Conservation (phyloP, 2,329 filamentous ascomycete species). For the Daldinia eschscholtzii region DNA sequence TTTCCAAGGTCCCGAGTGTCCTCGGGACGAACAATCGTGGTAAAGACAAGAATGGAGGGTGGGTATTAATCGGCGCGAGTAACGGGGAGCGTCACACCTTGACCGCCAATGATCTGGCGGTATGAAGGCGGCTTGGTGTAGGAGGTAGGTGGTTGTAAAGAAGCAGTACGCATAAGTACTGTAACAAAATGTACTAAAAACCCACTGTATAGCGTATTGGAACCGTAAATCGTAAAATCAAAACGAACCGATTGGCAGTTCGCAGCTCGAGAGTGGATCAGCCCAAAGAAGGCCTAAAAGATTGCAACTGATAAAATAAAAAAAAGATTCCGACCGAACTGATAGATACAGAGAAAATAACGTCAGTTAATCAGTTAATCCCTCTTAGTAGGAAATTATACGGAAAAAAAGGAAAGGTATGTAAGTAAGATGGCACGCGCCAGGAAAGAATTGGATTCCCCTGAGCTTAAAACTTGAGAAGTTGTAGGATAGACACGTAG, state of each 20-base stretch:
- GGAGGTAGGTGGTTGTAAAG: slow-evolving; percentile 11
- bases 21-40: slow-evolving; percentile 38
- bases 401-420: slow-evolving; percentile 22
- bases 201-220: slow-evolving; percentile 13
- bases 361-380: slow-evolving; percentile 19
- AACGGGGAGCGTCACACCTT: slow-evolving; percentile 20
- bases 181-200: slow-evolving; percentile 19
- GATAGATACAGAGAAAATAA: slow-evolving; percentile 11
- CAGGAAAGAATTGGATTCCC: slow-evolving; percentile 30
- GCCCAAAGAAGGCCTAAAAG: slow-evolving; percentile 13
- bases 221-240: slow-evolving; percentile 34
- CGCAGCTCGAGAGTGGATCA: slow-evolving; percentile 29
- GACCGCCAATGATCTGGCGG: slow-evolving; percentile 27
- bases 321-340: slow-evolving; percentile 9
- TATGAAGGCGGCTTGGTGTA: slow-evolving; percentile 14
- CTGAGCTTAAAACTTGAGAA: slow-evolving; percentile 13
- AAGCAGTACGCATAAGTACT: slow-evolving; percentile 22
- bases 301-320: slow-evolving; percentile 25
- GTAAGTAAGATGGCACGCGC: slow-evolving; percentile 26
- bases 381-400: slow-evolving; percentile 10
- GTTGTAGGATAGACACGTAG: slow-evolving; percentile 37
- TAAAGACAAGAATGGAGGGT: slow-evolving; percentile 24
- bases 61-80: slow-evolving; percentile 25
- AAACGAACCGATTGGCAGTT: slow-evolving; percentile 37
- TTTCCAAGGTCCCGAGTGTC: slow-evolving; percentile 43